phyloP scores from a whole-genome alignment of 1,284 basidiomycete genomes.

The Apiotrichum montevideense region DNA sequence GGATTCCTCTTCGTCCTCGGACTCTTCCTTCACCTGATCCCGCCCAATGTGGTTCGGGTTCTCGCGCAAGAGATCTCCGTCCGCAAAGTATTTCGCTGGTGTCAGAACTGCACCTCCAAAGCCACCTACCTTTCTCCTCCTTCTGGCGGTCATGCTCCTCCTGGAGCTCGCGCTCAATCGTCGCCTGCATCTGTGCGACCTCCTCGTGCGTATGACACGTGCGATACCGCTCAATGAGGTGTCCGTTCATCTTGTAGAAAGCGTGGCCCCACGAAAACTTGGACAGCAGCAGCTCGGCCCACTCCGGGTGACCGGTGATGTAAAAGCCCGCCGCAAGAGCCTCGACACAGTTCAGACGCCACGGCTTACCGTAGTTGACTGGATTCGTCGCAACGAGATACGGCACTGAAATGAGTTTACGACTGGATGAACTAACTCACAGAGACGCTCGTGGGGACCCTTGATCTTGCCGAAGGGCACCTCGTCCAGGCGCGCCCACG shows the following conservation, averaged over 20 bases:
- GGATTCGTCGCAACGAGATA: slow-evolving; percentile 89
- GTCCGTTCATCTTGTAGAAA: slow-evolving; percentile 75
- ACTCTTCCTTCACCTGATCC: slow-evolving; percentile 18
- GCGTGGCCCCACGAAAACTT: slow-evolving; percentile 83
- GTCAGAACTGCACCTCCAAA: slow-evolving; percentile 8
- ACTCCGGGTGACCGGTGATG: slow-evolving; percentile 73
- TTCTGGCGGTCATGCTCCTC: slow-evolving; percentile 56
- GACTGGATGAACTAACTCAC: slow-evolving; percentile 52
- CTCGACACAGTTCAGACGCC: slow-evolving; percentile 85
- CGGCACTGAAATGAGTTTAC: slow-evolving; percentile 58
- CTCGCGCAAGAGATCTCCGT: slow-evolving; percentile 53
- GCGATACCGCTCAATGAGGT: slow-evolving; percentile 65
- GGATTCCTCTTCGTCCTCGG: slow-evolving; percentile 12
- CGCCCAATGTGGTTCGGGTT: slow-evolving; percentile 55
- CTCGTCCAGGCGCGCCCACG: slow-evolving; percentile 91
- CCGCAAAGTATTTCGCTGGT: slow-evolving; percentile 21
- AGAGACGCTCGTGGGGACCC: slow-evolving; percentile 80
- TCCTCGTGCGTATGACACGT: slow-evolving; percentile 63
- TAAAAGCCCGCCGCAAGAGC: slow-evolving; percentile 89
- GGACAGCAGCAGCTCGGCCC: slow-evolving; percentile 67
- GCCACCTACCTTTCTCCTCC: slow-evolving; percentile 50
- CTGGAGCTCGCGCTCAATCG: slow-evolving; percentile 68
- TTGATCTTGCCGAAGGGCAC: slow-evolving; percentile 91
- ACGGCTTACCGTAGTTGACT: slow-evolving; percentile 91
- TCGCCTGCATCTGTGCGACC: slow-evolving; percentile 61